These are phyloP conservation scores for Malassezia globosa DNA, from an alignment of 1,284 basidiomycete species.

Conservation along the genomic window DNA sequence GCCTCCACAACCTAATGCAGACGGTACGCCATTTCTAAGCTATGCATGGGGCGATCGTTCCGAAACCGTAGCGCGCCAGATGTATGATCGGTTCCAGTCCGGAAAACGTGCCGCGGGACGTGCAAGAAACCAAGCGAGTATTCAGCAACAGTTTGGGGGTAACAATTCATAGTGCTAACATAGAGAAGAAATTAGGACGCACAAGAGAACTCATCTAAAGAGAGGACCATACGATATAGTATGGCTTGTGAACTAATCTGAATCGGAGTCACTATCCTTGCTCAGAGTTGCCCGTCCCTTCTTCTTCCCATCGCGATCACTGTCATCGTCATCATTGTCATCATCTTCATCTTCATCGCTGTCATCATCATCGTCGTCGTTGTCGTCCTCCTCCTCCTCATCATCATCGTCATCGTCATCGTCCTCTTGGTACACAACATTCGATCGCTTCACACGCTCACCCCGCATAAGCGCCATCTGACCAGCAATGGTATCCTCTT, in stretches of 20 bases:
- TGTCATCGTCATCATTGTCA: too few relatives aligned
- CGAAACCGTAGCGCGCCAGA: constrained; percentile 21
- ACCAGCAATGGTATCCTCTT: constrained; percentile 62
- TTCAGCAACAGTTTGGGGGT: constrained; percentile 17
- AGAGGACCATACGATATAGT: too few relatives aligned
- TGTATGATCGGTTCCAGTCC: constrained; percentile 31
- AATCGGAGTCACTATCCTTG: too few relatives aligned
- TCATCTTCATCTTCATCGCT: constrained; percentile 12
- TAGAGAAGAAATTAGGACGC: background rate
- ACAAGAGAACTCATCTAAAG: too few relatives aligned
- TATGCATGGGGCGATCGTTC: constrained; percentile 19
- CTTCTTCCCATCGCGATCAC: constrained; percentile 11
- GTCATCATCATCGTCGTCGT: constrained; percentile 17
- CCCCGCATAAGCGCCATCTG: constrained; percentile 98
- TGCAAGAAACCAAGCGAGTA: constrained; percentile 28
- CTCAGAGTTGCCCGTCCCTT: too few relatives aligned
- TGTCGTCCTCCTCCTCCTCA: constrained; percentile 36
- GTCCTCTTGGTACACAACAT: constrained; percentile 45
- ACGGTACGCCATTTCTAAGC: constrained; percentile 24
- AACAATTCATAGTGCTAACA: background rate
- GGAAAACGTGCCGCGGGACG: constrained; percentile 31
- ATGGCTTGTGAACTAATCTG: constrained; percentile 12
- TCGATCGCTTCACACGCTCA: constrained; percentile 60
- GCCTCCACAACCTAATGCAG: constrained; percentile 21
- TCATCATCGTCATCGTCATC: constrained; percentile 50